phyloP scores from a whole-genome alignment of 345 rosid genomes.

The Citrus australasica region DNA sequence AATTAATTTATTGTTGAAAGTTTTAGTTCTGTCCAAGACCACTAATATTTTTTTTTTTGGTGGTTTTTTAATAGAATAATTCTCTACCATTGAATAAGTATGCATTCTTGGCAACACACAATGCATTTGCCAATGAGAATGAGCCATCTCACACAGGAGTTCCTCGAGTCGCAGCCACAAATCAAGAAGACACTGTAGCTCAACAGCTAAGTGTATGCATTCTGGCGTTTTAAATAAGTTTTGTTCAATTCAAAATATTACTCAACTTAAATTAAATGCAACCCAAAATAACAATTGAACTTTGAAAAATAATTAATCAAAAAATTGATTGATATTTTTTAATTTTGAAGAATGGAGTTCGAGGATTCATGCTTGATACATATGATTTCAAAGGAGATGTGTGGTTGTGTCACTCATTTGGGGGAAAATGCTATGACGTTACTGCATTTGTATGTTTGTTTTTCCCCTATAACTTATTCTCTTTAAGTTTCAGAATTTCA shows the following conservation, averaged over 20 bases:
- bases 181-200: conserved; percentile 65
- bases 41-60: neutral
- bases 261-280: too few relatives aligned
- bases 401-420: conserved; percentile 71
- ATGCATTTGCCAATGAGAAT: conserved; percentile 58
- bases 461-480: neutral
- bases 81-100: conserved; percentile 69
- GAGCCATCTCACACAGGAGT: conserved; percentile 45
- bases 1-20: too few relatives aligned
- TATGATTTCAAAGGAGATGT: conserved; percentile 62
- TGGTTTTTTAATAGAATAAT: conserved; percentile 36
- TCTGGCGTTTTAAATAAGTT: neutral
- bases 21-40: too few relatives aligned
- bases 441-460: conserved; percentile 53
- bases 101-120: conserved; percentile 68
- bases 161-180: conserved; percentile 46
- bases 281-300: neutral
- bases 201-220: conserved; percentile 56
- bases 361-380: conserved; percentile 66
- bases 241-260: neutral
- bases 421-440: conserved; percentile 51
- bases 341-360: conserved; percentile 53
- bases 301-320: too few relatives aligned
- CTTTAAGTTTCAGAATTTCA: neutral
- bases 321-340: neutral